phyloP scores from a whole-genome alignment of 345 rosid genomes.

The Eucalyptus caleyi region DNA sequence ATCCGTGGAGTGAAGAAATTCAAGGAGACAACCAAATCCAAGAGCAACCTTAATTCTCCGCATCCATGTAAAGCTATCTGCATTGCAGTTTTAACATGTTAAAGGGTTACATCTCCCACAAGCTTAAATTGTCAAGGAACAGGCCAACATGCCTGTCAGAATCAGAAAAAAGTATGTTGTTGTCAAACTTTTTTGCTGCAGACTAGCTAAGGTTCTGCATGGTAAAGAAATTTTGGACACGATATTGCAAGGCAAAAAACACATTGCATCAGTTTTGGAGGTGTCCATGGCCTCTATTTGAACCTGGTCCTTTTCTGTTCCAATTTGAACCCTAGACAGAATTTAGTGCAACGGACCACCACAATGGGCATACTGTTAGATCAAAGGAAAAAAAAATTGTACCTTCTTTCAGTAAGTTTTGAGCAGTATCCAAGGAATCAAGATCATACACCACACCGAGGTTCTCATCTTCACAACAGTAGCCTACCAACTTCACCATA shows the following conservation, averaged over 20 bases:
- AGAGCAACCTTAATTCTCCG: too few relatives aligned
- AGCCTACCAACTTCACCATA: neutral
- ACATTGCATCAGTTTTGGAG: neutral
- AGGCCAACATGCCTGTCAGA: too few relatives aligned
- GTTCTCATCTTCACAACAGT: neutral
- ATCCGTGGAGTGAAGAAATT: neutral
- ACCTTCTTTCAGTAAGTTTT: neutral
- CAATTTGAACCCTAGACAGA: neutral
- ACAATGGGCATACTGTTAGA: neutral
- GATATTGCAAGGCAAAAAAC: neutral
- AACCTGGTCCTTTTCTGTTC: neutral
- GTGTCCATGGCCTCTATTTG: neutral
- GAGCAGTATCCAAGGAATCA: neutral
- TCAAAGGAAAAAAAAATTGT: neutral
- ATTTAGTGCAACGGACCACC: neutral
- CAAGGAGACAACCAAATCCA: too few relatives aligned
- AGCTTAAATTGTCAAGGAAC: too few relatives aligned
- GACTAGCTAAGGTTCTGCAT: neutral
- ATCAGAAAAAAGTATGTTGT: neutral
- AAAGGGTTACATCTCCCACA: too few relatives aligned
- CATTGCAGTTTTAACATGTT: too few relatives aligned
- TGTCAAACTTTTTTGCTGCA: neutral
- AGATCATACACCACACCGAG: neutral
- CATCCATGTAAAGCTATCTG: too few relatives aligned
- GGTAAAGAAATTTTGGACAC: neutral